These are phyloP conservation scores for Bruguiera hainesii DNA, from an alignment of 441 rosid genomes.

Conservation along the genomic window DNA sequence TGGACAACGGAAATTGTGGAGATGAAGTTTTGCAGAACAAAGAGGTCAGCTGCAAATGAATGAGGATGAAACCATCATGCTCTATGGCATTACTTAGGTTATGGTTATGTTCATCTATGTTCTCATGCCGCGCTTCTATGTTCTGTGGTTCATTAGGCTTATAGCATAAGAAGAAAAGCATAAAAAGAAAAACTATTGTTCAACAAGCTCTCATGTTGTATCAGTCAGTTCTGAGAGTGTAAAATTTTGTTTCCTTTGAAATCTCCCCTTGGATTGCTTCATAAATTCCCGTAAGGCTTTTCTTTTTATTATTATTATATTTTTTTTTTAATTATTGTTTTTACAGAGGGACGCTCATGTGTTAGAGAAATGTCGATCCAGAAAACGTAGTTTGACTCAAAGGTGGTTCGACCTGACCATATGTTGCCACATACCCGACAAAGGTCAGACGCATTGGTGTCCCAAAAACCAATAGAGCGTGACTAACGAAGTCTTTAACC, in stretches of 20 bases:
- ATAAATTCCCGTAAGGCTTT: background rate
- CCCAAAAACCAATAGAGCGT: background rate
- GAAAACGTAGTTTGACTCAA: slow-evolving; percentile 1
- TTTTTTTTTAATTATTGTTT: background rate
- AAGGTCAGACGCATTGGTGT: background rate
- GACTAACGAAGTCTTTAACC: background rate
- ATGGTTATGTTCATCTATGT: too few species aligned
- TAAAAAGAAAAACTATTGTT: background rate
- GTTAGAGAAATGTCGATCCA: slow-evolving; percentile 2
- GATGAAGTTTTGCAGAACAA: slow-evolving; percentile 33
- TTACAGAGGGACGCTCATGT: slow-evolving; percentile 14
- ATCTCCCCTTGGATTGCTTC: background rate
- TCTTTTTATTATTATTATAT: background rate
- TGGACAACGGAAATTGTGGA: slow-evolving; percentile 22
- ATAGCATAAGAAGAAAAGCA: background rate
- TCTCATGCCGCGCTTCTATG: background rate
- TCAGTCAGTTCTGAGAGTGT: background rate
- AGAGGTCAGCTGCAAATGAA: slow-evolving; percentile 38
- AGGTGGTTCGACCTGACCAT: slow-evolving; percentile 13
- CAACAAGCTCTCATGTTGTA: background rate
- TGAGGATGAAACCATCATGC: slow-evolving; percentile 10
- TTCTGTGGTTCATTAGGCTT: background rate
- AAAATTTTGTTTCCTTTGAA: background rate
- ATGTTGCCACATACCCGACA: slow-evolving; percentile 14
- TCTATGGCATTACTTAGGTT: background rate